These are phyloP conservation scores for Candida nitratophila DNA, from an alignment of 805 yeast species.

Conservation along the genomic window DNA sequence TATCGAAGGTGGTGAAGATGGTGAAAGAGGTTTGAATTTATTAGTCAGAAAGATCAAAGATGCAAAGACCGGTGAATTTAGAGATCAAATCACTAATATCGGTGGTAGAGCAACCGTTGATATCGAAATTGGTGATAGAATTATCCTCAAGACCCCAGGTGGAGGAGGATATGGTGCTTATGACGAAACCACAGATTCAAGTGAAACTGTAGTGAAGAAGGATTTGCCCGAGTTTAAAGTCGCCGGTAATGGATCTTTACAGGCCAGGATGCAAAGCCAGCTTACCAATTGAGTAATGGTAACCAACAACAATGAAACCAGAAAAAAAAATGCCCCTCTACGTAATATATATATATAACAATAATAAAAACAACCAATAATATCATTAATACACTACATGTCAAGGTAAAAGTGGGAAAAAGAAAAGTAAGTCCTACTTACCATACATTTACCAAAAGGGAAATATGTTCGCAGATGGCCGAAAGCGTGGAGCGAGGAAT, in stretches of 20 bases:
- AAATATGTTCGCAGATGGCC: background rate
- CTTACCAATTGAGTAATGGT: conserved; percentile 21
- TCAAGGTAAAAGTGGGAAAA: no score
- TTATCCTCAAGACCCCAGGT: conserved; percentile 71
- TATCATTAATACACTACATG: no score
- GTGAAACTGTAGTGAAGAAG: conserved; percentile 3
- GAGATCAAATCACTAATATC: conserved; percentile 37
- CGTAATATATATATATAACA: no score
- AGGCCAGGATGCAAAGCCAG: conserved; percentile 23
- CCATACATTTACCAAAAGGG: no score
- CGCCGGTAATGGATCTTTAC: conserved; percentile 25
- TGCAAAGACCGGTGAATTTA: conserved; percentile 23
- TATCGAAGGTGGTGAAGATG: conserved; percentile 73
- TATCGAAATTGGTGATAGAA: conserved; percentile 54
- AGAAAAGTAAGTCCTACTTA: no score
- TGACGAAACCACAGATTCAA: background rate
- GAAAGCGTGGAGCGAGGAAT: background rate
- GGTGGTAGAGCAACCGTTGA: conserved; percentile 69
- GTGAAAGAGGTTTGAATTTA: conserved; percentile 60
- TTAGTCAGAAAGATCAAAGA: conserved; percentile 9
- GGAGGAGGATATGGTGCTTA: conserved; percentile 62
- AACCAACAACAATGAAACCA: no score
- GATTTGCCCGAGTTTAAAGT: conserved; percentile 7
- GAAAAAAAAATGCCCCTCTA: no score
- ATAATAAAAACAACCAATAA: no score